Conservation (phyloP, 73 alveolate genomes). For the Tetrahymena elliotti region DNA sequence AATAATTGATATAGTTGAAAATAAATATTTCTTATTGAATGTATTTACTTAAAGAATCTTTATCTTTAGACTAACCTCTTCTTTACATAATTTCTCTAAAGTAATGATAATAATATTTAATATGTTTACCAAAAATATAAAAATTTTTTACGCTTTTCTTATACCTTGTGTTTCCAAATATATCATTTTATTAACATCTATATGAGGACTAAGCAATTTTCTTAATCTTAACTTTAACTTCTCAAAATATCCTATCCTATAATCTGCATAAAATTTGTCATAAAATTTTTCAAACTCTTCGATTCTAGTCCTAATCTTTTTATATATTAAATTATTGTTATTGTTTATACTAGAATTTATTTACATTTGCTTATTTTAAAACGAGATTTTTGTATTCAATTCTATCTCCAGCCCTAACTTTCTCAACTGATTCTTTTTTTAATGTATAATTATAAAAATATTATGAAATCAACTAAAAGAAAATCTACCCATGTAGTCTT, state of each 20-base stretch:
- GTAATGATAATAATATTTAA: background rate
- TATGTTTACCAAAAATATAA: background rate
- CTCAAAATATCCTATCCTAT: constrained; percentile 42
- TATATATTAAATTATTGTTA: background rate
- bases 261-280: constrained; percentile 39
- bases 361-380: constrained; percentile 27
- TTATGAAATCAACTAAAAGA: background rate
- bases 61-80: constrained; percentile 2
- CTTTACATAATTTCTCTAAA: background rate
- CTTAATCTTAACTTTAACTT: constrained; percentile 41
- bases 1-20: background rate
- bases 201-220: constrained; percentile 36
- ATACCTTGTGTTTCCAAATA: constrained; percentile 26
- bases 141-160: constrained; percentile 1
- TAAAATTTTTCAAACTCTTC: constrained; percentile 40
- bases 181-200: constrained; percentile 35
- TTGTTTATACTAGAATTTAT: background rate
- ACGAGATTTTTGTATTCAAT: constrained; percentile 12
- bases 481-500: constrained; percentile 20
- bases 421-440: constrained; percentile 9
- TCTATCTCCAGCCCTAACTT: constrained; percentile 35
- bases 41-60: constrained; percentile 4
- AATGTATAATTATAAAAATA: background rate
- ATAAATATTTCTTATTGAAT: background rate
- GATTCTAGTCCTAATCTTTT: constrained; percentile 32